Percentiles rank a stretch among this genome's conserved stretches.
Evolutionary conservation across 2,329 filamentous ascomycete genomes (phyloP).

Genomic region (Onygenales sp.): DNA sequence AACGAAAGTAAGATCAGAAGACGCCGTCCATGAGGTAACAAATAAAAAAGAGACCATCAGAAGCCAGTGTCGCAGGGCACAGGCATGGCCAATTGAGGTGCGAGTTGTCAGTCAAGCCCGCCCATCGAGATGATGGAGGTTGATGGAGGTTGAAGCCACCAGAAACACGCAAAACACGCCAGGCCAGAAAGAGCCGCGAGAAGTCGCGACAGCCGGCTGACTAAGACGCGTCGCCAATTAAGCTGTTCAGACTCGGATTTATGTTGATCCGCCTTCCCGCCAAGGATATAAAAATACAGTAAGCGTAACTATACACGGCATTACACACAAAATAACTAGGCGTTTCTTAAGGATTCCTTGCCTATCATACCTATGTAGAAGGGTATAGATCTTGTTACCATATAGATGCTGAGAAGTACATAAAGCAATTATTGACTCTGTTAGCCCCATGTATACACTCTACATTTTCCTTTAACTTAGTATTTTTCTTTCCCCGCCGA

Average conservation of each 20-base stretch:
- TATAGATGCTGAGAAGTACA: too few relatives aligned
- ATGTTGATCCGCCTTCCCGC: not conserved
- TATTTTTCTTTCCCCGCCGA: too few relatives aligned
- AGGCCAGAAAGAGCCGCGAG: not conserved
- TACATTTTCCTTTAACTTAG: too few relatives aligned
- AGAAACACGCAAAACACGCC: not conserved
- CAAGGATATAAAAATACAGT: not conserved
- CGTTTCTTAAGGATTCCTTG: too few relatives aligned
- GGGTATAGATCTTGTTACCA: too few relatives aligned
- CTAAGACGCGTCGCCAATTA: not conserved
- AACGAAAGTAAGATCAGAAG: slow-evolving; percentile 1
- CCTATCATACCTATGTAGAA: too few relatives aligned
- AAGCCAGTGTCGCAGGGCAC: not conserved
- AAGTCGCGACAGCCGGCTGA: not conserved
- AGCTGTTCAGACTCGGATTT: not conserved
- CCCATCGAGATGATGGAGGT: not conserved
- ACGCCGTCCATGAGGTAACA: not conserved
- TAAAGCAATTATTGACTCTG: too few relatives aligned
- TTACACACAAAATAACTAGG: too few relatives aligned
- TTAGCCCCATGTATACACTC: too few relatives aligned
- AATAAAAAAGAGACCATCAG: not conserved
- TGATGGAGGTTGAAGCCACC: not conserved
- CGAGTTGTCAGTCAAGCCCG: not conserved
- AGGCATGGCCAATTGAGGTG: not conserved
- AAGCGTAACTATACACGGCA: too few relatives aligned